Evolutionary conservation across 495 filamentous ascomycete genomes (phyloP).

Genomic region (Geoglossum glabrum): DNA sequence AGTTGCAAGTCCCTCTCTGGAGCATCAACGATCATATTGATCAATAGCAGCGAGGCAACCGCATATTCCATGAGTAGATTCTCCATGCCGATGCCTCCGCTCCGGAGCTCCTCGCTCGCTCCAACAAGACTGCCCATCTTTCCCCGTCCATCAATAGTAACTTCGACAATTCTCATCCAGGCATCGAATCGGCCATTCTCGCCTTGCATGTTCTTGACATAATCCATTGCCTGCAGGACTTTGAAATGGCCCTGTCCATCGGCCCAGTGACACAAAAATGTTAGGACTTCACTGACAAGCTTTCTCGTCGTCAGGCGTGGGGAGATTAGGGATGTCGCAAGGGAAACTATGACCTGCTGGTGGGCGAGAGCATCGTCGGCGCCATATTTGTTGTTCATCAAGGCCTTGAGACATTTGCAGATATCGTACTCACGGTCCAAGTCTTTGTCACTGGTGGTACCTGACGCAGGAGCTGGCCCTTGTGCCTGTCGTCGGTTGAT

Average conservation of each 20-base stretch:
- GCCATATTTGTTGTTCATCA: conserved; percentile 98
- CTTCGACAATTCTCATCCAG: conserved; percentile 97
- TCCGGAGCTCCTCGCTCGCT: conserved; percentile 90
- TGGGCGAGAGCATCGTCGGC: conserved; percentile 91
- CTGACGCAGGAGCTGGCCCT: conserved; percentile 42
- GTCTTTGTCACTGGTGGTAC: conserved; percentile 59
- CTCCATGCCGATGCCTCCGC: conserved; percentile 96
- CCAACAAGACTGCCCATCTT: conserved; percentile 98
- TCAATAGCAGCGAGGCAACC: conserved; percentile 78
- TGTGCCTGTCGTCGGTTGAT: conserved; percentile 72
- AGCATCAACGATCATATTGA: conserved; percentile 94
- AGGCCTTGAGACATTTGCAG: conserved; percentile 84
- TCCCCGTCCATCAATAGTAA: conserved; percentile 86
- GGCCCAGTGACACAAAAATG: conserved; percentile 92
- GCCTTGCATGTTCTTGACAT: conserved; percentile 70
- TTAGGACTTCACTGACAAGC: conserved; percentile 87
- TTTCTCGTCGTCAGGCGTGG: conserved; percentile 83
- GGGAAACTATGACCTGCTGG: conserved; percentile 69
- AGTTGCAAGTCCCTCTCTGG: conserved; percentile 75
- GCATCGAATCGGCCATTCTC: conserved; percentile 95
- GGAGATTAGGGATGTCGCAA: conserved; percentile 73
- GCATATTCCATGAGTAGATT: conserved; percentile 98
- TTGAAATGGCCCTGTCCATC: conserved; percentile 86
- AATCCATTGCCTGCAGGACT: conserved; percentile 82
- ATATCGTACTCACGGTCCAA: conserved; percentile 94